These are phyloP conservation scores for Pseudogymnoascus sp. DNA, from an alignment of 2,329 filamentous ascomycete species.

Conservation along the genomic window DNA sequence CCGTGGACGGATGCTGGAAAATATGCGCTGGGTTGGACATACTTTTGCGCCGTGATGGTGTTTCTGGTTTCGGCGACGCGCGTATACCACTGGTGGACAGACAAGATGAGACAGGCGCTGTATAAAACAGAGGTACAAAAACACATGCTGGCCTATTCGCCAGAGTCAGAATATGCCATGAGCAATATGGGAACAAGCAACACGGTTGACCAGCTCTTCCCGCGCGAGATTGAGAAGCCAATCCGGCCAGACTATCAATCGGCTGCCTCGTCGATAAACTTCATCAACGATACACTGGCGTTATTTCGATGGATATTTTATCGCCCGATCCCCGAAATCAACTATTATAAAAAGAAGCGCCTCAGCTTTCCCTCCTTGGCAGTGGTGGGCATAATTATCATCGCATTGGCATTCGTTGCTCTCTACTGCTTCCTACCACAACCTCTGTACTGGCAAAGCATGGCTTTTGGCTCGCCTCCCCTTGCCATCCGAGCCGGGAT, in stretches of 20 bases:
- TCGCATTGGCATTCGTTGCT: slow-evolving; percentile 63
- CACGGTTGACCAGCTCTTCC: slow-evolving; percentile 59
- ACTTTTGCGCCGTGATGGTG: slow-evolving; percentile 70
- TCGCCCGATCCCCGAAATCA: slow-evolving; percentile 68
- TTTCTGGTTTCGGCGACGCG: slow-evolving; percentile 59
- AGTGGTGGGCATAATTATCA: slow-evolving; percentile 57
- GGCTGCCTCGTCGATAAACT: slow-evolving; percentile 65
- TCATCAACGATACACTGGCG: slow-evolving; percentile 72
- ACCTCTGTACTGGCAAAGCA: slow-evolving; percentile 82
- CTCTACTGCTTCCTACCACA: slow-evolving; percentile 82
- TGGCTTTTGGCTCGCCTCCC: slow-evolving; percentile 78
- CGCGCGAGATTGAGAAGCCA: slow-evolving; percentile 53
- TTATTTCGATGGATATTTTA: slow-evolving; percentile 85
- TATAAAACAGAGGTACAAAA: slow-evolving; percentile 74
- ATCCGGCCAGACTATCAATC: slow-evolving; percentile 53
- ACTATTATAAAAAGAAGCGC: slow-evolving; percentile 51
- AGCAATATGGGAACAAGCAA: slow-evolving; percentile 46
- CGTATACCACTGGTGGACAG: slow-evolving; percentile 83
- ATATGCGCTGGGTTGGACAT: slow-evolving; percentile 81
- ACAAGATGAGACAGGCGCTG: slow-evolving; percentile 82
- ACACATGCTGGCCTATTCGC: slow-evolving; percentile 50
- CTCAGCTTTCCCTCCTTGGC: slow-evolving; percentile 76
- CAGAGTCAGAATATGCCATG: slow-evolving; percentile 52
- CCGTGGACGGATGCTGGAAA: slow-evolving; percentile 77
- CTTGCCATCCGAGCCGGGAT: slow-evolving; percentile 81